Evolutionary conservation across 306 rosid genomes (phyloP).

Genomic region (Glycine latifolia): DNA sequence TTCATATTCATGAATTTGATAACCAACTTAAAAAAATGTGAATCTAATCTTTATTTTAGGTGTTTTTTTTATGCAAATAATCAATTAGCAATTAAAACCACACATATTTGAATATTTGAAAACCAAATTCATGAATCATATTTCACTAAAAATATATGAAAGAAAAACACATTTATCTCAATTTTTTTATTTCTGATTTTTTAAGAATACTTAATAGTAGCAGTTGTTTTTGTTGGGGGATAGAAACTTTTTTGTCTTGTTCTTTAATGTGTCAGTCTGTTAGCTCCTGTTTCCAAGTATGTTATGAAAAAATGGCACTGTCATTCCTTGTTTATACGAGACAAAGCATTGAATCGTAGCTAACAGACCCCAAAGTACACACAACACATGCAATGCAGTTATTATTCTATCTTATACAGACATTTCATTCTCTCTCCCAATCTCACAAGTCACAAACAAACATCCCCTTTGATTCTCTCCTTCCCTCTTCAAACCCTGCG

Average conservation of each 20-base stretch:
- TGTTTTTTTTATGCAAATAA: too few species aligned
- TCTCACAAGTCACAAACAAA: too few species aligned
- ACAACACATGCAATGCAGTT: slow-evolving; percentile 40
- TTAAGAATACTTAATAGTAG: background rate
- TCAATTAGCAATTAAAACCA: too few species aligned
- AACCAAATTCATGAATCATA: too few species aligned
- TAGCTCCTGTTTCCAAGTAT: background rate
- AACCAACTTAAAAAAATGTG: too few species aligned
- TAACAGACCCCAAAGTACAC: slow-evolving; percentile 14
- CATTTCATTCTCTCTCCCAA: slow-evolving; percentile 16
- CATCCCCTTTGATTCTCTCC: slow-evolving; percentile 31
- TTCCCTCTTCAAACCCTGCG: slow-evolving; percentile 34
- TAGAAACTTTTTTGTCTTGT: background rate
- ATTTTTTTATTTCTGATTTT: too few species aligned
- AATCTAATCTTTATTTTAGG: too few species aligned
- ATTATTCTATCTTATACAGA: slow-evolving; percentile 25
- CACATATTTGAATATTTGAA: too few species aligned
- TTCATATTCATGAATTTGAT: too few species aligned
- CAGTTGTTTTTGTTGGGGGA: background rate
- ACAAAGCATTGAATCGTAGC: slow-evolving; percentile 47
- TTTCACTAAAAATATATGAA: too few species aligned
- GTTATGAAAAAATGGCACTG: background rate
- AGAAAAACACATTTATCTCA: too few species aligned
- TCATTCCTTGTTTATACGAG: slow-evolving; percentile 32
- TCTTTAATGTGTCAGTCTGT: background rate